Base-by-base conservation (phyloP, 2,329 filamentous ascomycete genomes). In the Zymoseptoria brevis region DNA sequence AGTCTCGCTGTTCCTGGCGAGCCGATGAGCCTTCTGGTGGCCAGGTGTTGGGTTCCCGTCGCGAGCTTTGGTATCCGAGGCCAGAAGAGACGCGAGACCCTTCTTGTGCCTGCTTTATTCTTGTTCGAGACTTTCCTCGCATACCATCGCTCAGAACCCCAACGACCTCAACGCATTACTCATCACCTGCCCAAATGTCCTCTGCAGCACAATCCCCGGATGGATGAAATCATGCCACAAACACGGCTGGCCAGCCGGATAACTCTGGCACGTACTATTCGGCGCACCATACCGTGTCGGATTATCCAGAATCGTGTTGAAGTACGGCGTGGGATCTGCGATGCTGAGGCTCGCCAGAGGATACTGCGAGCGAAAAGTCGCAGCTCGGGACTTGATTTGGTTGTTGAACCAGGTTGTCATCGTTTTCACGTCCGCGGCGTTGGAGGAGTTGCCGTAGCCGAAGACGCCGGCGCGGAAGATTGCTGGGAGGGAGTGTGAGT, bases 121-220 rank as follows among this genome's bases (percentile, higher is more conserved):
- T n/a, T n/a, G n/a, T n/a, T n/a, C n/a, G n/a, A n/a, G n/a, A n/a
- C n/a, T n/a, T n/a, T 22, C 21, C 4, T 51, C 19, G 7, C 8
- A 16, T 8, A 8, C 5, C 3, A n/a, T 19, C 49, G 2, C 8
- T 51, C 50, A 24, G 16, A 21, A 51, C 5, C 50, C 19, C 50
- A 51, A 21, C 19, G 50, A n/a, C 29, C 19, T 24, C 22, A 53
- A 11, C 19, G 30, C 4, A n/a, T 6, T 56, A 13, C 54, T 49
- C 21, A 53, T 48, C 19, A 16, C 53, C 29, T 30, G 76, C 1
- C 60, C 57, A 21, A 60, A 52, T 4, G 45, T 50, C 24, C 50
- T 50, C 24, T 62, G 60, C 19, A 62, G 19, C 22, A 51, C 53
- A 7, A 62, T 22, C 2, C 60, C 60, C 4, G 60, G 55, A 56